Conservation (phyloP, 148 eudicot species). For the Polygonum aviculare region DNA sequence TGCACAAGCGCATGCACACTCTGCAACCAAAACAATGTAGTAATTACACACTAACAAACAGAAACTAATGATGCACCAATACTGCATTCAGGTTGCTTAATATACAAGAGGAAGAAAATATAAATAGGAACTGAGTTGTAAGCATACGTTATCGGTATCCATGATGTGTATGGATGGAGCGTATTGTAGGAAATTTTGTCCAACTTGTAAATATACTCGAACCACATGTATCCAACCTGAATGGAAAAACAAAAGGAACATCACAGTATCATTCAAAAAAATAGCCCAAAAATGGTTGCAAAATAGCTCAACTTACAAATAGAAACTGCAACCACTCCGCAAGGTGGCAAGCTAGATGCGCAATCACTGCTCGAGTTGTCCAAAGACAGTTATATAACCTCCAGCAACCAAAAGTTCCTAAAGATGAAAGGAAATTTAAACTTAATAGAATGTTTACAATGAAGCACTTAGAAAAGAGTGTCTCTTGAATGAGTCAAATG, state of each 20-base stretch:
- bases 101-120: background rate
- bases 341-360: no score
- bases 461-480: no score
- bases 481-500: no score
- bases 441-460: no score
- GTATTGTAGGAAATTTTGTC: constrained; percentile 91
- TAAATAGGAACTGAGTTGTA: background rate
- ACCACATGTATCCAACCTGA: constrained; percentile 95
- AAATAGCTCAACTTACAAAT: constrained; percentile 33
- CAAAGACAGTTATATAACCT: no score
- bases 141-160: constrained; percentile 94
- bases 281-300: background rate
- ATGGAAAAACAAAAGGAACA: constrained; percentile 4
- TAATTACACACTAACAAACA: background rate
- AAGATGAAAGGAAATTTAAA: no score
- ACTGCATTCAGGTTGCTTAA: background rate
- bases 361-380: no score
- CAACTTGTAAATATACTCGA: constrained; percentile 83
- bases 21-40: constrained; percentile 34
- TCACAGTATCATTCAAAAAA: background rate
- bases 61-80: background rate
- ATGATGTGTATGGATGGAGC: constrained; percentile 93
- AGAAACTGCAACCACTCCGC: constrained; percentile 57
- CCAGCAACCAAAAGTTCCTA: no score
- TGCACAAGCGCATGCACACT: constrained; percentile 85